These are phyloP conservation scores for Ceratocystis cacaofunesta DNA, from an alignment of 2,329 filamentous ascomycete genomes.

Conservation along the genomic window DNA sequence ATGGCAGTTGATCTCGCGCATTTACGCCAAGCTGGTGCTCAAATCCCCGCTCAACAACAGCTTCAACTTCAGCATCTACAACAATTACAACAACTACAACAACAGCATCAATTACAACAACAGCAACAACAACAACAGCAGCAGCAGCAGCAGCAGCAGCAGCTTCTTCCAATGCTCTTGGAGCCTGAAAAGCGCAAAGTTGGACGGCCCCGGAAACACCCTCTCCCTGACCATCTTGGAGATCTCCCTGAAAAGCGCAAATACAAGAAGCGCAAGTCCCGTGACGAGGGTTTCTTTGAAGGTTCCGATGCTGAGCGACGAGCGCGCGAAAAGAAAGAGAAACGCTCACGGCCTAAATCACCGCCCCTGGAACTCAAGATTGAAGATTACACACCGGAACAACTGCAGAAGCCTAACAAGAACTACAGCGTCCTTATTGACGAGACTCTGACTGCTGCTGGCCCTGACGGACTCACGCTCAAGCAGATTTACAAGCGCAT, in stretches of 20 bases:
- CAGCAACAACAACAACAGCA: conserved; percentile 3
- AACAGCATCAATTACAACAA: conserved; percentile 7
- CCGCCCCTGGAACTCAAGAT: conserved; percentile 41
- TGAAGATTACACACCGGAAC: conserved; percentile 41
- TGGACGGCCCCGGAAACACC: conserved; percentile 49
- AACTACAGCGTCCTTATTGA: conserved; percentile 48
- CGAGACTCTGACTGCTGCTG: conserved; percentile 41
- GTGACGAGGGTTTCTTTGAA: conserved; percentile 34
- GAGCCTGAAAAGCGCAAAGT: conserved; percentile 46
- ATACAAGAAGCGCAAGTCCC: conserved; percentile 48
- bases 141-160: conserved; percentile 3
- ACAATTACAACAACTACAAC: conserved; percentile 6
- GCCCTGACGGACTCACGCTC: conserved; percentile 39
- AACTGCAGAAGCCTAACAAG: conserved; percentile 46
- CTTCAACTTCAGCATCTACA: not conserved
- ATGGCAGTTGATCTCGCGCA: conserved; percentile 11
- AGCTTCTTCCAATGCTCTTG: not conserved
- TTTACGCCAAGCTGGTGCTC: conserved; percentile 8
- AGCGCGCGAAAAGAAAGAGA: conserved; percentile 44
- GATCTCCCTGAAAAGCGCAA: conserved; percentile 48
- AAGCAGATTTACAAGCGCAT: conserved; percentile 52
- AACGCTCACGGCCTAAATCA: conserved; percentile 40
- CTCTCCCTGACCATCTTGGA: conserved; percentile 39
- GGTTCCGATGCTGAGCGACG: conserved; percentile 41
- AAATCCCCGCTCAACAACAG: conserved; percentile 4